Conservation (phyloP, 768 basidiomycete genomes). For the Hypholoma sublateritium region DNA sequence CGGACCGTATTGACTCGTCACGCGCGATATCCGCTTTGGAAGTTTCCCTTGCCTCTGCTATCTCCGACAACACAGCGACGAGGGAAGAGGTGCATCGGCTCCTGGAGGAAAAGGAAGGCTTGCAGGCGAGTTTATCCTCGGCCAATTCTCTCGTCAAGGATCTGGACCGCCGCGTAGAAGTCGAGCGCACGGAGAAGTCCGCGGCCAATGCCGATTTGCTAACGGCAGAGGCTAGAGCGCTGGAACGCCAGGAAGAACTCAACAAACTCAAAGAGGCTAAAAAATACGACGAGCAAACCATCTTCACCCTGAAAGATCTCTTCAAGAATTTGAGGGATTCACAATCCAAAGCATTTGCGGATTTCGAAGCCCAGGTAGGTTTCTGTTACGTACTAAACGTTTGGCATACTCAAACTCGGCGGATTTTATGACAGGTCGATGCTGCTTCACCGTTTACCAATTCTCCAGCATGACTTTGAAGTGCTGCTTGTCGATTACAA, state of each 20-base stretch:
- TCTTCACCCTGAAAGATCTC: constrained; percentile 29
- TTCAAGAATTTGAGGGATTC: constrained; percentile 30
- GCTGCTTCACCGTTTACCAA: too few relatives aligned
- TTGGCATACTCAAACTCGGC: too few relatives aligned
- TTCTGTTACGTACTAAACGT: too few relatives aligned
- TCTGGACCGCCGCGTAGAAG: neutral
- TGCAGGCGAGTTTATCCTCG: neutral
- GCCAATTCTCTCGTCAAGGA: neutral
- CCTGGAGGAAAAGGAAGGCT: neutral
- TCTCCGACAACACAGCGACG: neutral
- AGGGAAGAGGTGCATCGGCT: constrained; percentile 3
- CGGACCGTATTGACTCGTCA: neutral
- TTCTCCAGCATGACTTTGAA: too few relatives aligned
- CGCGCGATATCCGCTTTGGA: constrained; percentile 3
- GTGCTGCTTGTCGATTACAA: too few relatives aligned
- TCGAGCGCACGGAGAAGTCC: constrained; percentile 1
- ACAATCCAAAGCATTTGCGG: constrained; percentile 18
- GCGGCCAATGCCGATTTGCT: constrained; percentile 21
- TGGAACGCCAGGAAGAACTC: constrained; percentile 32
- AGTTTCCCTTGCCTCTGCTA: neutral
- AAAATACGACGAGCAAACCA: constrained; percentile 33
- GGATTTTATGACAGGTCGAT: too few relatives aligned
- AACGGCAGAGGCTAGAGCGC: constrained; percentile 14
- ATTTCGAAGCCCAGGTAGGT: too few relatives aligned
- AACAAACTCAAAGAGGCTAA: constrained; percentile 29